A percentile compares a stretch with the other conserved stretches of the same genome.
Evolutionary conservation across 169 alveolate genomes (phyloP).

Genomic region (Plasmodium knowlesi): DNA sequence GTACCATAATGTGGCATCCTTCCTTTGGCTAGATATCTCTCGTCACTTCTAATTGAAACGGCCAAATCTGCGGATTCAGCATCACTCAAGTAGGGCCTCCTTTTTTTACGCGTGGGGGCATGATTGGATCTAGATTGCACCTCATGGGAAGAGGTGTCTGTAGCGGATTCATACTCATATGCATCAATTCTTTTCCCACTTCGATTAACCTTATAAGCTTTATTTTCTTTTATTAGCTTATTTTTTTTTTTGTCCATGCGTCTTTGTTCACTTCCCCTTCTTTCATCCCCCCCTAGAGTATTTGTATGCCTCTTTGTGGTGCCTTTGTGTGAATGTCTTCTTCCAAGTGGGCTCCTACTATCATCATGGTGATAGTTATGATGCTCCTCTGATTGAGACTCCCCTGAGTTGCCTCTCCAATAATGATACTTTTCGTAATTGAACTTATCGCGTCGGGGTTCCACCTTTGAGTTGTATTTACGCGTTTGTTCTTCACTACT

Average conservation of each 20-base stretch:
- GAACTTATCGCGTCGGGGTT: background rate
- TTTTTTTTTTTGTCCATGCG: slow-evolving; percentile 1
- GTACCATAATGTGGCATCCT: background rate
- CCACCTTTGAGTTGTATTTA: background rate
- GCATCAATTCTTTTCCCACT: background rate
- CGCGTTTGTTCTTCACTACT: background rate
- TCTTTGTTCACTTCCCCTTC: background rate
- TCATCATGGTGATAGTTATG: background rate
- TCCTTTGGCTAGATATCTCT: background rate
- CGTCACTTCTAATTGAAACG: background rate
- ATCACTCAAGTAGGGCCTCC: background rate
- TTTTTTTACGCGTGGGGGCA: background rate
- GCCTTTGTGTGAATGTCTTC: background rate
- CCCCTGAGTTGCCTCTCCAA: background rate
- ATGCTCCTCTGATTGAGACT: background rate
- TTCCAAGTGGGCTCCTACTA: background rate
- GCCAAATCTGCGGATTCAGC: background rate
- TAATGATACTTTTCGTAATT: background rate
- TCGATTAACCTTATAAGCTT: background rate
- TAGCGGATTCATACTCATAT: background rate
- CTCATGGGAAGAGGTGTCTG: background rate
- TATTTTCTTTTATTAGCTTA: background rate
- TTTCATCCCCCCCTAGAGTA: background rate
- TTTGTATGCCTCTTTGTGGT: background rate
- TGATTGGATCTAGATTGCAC: background rate